These are phyloP conservation scores for Cubamyces lactineus DNA, from an alignment of 768 basidiomycete species.

Conservation along the genomic window DNA sequence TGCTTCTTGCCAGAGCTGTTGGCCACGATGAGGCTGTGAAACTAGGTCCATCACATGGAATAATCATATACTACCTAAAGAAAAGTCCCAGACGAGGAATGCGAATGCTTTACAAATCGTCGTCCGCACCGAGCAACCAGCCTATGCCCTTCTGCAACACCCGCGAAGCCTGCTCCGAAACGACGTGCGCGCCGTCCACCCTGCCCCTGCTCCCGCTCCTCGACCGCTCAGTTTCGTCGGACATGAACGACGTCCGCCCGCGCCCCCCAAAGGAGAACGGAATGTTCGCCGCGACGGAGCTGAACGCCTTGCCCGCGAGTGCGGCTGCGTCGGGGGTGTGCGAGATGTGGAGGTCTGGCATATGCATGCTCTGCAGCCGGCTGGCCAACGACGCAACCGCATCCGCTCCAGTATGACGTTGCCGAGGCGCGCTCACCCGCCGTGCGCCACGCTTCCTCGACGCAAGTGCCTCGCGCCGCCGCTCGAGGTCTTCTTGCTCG, in stretches of 20 bases:
- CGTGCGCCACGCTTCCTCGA: conserved; percentile 29
- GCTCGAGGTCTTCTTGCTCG: conserved; percentile 65
- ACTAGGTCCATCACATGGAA: no score
- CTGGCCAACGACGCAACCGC: conserved; percentile 51
- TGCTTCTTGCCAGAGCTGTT: neutral
- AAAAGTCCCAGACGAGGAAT: neutral
- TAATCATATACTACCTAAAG: conserved; percentile 4
- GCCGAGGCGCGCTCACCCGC: conserved; percentile 5
- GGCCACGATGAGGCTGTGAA: no score
- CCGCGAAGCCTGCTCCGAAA: conserved; percentile 73
- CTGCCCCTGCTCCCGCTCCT: conserved; percentile 34
- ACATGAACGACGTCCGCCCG: conserved; percentile 31
- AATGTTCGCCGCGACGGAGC: conserved; percentile 73
- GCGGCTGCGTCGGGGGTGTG: conserved; percentile 80
- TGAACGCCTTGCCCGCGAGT: conserved; percentile 78
- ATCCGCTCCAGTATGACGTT: conserved; percentile 25
- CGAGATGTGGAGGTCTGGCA: conserved; percentile 71
- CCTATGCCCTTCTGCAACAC: conserved; percentile 91
- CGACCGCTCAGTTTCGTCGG: conserved; percentile 45
- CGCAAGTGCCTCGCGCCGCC: conserved; percentile 48
- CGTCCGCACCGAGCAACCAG: conserved; percentile 93
- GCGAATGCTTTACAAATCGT: conserved; percentile 30
- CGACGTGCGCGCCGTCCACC: conserved; percentile 54
- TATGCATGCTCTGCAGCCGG: conserved; percentile 66
- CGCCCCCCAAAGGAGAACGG: conserved; percentile 59